Conservation (phyloP, 1,284 basidiomycete species). For the Erythrobasidium hasegawianum region DNA sequence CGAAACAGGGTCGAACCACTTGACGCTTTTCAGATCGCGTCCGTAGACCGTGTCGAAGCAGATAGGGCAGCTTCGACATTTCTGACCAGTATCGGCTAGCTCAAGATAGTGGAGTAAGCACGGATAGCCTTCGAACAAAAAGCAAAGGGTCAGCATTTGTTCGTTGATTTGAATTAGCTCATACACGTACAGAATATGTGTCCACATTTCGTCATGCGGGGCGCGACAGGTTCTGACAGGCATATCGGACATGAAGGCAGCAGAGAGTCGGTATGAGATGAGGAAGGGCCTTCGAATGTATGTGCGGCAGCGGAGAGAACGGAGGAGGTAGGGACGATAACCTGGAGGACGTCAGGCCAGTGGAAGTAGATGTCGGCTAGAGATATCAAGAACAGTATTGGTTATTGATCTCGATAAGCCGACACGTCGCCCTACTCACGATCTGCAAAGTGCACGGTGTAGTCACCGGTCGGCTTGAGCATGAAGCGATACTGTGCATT, state of each 20-base stretch:
- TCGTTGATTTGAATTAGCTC: neutral
- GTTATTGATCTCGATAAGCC: neutral
- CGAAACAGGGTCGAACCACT: constrained; percentile 50
- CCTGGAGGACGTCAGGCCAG: constrained; percentile 94
- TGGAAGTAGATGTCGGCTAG: constrained; percentile 59
- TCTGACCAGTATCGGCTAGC: constrained; percentile 60
- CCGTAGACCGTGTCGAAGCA: constrained; percentile 89
- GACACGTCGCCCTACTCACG: constrained; percentile 74
- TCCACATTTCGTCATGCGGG: constrained; percentile 63
- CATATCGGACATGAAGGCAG: constrained; percentile 87
- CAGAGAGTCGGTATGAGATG: constrained; percentile 53
- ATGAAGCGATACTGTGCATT: constrained; percentile 92
- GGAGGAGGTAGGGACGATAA: constrained; percentile 74
- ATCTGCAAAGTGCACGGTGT: constrained; percentile 91
- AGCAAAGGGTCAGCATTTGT: neutral
- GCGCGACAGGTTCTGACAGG: constrained; percentile 80
- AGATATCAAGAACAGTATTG: constrained; percentile 20
- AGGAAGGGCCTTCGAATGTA: constrained; percentile 33
- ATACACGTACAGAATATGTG: constrained; percentile 42
- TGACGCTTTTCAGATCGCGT: constrained; percentile 87
- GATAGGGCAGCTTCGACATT: constrained; percentile 88
- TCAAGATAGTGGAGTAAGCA: constrained; percentile 88
- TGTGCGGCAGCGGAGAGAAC: constrained; percentile 36
- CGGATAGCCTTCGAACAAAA: constrained; percentile 58
- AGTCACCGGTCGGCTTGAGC: constrained; percentile 84